Base-by-base conservation (phyloP, 2,329 filamentous ascomycete genomes). In the Colletotrichum orchidophilum region DNA sequence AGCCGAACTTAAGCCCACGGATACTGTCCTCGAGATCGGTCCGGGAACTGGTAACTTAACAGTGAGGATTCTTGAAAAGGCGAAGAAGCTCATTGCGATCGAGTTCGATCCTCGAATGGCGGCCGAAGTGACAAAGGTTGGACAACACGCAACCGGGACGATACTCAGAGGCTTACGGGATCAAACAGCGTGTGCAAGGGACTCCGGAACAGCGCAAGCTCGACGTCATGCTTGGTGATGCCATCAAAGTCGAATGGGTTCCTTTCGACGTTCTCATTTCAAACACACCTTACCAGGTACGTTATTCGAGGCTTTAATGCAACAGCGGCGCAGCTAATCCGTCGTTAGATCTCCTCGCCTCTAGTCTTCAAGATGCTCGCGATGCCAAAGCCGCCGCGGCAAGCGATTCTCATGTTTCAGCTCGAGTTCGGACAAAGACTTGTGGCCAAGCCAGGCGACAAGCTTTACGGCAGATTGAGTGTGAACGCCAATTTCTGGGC, bases 21-120 rank as follows among this genome's bases (percentile, higher is more conserved):
- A 94, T 80, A 90, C 92, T 1, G 96, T 98, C 3, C 91, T 98
- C 26, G 96, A 98, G 87, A 93, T 97, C 74, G 95, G 96, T 75
- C 94, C 95, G 6, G 95, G 95, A 78, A 96, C 94, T 1, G 94
- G 95, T 74, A 97, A 96, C 80, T 81, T 98, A 76, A 98, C 96
- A 0, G 92, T 96, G 29, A 89, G 94, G 70, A 98, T 98, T 72
- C 85, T 98, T 29, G 94, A 96, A 77, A 93, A 94, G 74, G 94
- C 94, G 26, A 95, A 95, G 81, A 94, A 93, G 73, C 84, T 87
- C 58, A 93, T 95, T 61, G 93, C 94, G 4, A 94, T 98, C 61
- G 96, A 99, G 84, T 88, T 98, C 80, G 96, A 99, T 83, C 95
- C 96, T 24, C 89, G 96, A 78, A 98, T 98, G 96, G 95, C 94